Conservation (phyloP, 2,329 filamentous ascomycete genomes). For the Xylariaceae sp. region DNA sequence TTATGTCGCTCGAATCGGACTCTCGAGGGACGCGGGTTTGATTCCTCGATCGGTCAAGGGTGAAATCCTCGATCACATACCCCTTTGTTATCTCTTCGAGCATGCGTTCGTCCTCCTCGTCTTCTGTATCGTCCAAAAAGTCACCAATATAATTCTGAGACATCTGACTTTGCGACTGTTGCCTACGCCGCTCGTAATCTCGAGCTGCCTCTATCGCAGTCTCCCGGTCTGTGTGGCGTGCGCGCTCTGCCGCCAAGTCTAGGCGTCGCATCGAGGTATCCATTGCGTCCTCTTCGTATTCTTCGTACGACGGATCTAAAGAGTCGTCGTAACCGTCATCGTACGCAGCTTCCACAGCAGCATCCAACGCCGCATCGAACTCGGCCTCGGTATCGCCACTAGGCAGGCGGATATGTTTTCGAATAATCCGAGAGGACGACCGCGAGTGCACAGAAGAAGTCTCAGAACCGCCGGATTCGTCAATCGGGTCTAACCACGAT, state of each 20-base stretch:
- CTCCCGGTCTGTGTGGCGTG: constrained; percentile 68
- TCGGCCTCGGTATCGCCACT: constrained; percentile 79
- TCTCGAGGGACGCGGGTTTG: constrained; percentile 63
- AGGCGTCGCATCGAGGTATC: constrained; percentile 59
- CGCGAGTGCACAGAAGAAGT: constrained; percentile 76
- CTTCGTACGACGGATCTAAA: constrained; percentile 44
- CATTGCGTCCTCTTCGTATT: constrained; percentile 41
- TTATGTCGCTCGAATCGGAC: constrained; percentile 75
- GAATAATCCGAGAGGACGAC: constrained; percentile 63
- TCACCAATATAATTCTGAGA: constrained; percentile 49
- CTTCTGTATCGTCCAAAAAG: constrained; percentile 60
- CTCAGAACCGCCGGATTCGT: constrained; percentile 79
- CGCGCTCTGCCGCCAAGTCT: constrained; percentile 69
- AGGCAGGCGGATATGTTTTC: constrained; percentile 62
- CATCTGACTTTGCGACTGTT: constrained; percentile 35
- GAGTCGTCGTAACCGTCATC: constrained; percentile 78
- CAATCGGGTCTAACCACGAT: constrained; percentile 91
- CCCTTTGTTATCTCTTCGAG: constrained; percentile 85
- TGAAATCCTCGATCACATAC: constrained; percentile 77
- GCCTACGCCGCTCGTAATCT: constrained; percentile 51
- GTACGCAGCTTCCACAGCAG: constrained; percentile 93
- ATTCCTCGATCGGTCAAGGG: constrained; percentile 62
- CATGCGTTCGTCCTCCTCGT: constrained; percentile 74
- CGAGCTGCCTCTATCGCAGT: constrained; percentile 55
- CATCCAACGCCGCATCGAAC: constrained; percentile 90